Evolutionary conservation across 1,284 basidiomycete species (phyloP), one percentile per base, ranked within the genome.

Genomic region (Trametes polyzona): DNA sequence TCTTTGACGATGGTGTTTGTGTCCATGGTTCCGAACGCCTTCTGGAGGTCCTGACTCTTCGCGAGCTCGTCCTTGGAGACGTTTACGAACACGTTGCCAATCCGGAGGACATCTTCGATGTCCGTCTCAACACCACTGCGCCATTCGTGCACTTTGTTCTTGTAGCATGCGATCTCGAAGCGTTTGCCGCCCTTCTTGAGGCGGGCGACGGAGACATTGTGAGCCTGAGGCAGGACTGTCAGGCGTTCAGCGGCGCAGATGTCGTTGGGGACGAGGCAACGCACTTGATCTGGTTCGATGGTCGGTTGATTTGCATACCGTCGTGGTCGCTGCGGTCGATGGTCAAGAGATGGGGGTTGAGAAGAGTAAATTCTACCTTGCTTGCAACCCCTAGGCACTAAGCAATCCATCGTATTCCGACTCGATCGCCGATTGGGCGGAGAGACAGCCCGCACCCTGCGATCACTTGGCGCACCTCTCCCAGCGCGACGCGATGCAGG

Each of bases 91-190:
- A 99, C 92, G 67, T 95, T 95, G 67, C 90, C 92, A 70, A 98
- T 97, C 76, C 99, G 97, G 23, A 99, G 83, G 26, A 99, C 95
- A 69, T 99, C 96, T 67, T 97, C 94, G 33, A 99, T 76, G 74
- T 93, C 91, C 33, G 88, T 96, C 79, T 99, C 96, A 21, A 96
- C 91, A 59, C 95, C 95, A 52, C 86, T 93, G 55, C 96, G 80
- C 87, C 92, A 99, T 74, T 98, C 96, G 65, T 95, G 92, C 19
- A 98, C 96, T 77, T 98, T 98, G 78, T 99, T 99, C 81, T 98
- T 98, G 79, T 98, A 98, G 75, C 96, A 98, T 44, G 96, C 96
- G 66, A 99, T 92, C 93, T 99, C 97, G 73, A 98, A 99, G 49
- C 97, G 87, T 76, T 98, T 98, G 27, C 97, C 97, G 42, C 90